Percentiles rank a stretch among this genome's conserved stretches.
These are phyloP conservation scores for Suhomyces vadensis DNA, from an alignment of 805 yeast species.

Conservation along the genomic window DNA sequence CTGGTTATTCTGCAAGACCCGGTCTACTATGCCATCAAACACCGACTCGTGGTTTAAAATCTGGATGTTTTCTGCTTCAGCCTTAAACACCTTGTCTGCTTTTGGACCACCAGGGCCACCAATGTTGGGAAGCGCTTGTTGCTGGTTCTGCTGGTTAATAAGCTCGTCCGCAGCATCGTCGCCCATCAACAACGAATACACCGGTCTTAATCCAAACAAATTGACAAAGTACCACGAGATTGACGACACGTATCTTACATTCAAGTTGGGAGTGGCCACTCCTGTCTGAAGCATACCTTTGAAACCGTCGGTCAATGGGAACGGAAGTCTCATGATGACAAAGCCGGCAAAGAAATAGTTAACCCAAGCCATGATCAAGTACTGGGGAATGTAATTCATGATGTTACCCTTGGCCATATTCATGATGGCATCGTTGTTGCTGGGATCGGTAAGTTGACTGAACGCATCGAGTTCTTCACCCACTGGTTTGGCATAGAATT, in stretches of 20 bases:
- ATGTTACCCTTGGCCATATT: conserved; percentile 78
- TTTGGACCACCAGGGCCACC: conserved; percentile 64
- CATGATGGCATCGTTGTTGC: conserved; percentile 69
- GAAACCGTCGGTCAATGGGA: conserved; percentile 85
- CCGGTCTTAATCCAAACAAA: conserved; percentile 77
- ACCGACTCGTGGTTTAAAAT: conserved; percentile 54
- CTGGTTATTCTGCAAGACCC: conserved; percentile 39
- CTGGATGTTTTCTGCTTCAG: conserved; percentile 74
- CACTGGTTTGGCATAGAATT: conserved; percentile 52
- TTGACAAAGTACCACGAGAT: conserved; percentile 96
- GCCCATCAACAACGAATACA: conserved; percentile 68
- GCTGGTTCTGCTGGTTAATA: conserved; percentile 38
- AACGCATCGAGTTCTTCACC: conserved; percentile 38
- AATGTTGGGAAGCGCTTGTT: conserved; percentile 40
- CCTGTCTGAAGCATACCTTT: conserved; percentile 92
- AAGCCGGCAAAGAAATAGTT: conserved; percentile 91
- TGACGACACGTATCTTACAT: conserved; percentile 89
- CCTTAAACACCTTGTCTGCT: conserved; percentile 60
- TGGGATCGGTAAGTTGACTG: conserved; percentile 68
- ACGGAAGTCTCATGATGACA: conserved; percentile 77
- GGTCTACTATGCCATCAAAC: conserved; percentile 60
- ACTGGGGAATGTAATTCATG: conserved; percentile 86
- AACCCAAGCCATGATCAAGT: conserved; percentile 94
- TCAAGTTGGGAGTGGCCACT: conserved; percentile 77
- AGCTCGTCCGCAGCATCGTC: conserved; percentile 48